phyloP scores from a whole-genome alignment of 139 green algal genomes.

The Ulvella scutata region DNA sequence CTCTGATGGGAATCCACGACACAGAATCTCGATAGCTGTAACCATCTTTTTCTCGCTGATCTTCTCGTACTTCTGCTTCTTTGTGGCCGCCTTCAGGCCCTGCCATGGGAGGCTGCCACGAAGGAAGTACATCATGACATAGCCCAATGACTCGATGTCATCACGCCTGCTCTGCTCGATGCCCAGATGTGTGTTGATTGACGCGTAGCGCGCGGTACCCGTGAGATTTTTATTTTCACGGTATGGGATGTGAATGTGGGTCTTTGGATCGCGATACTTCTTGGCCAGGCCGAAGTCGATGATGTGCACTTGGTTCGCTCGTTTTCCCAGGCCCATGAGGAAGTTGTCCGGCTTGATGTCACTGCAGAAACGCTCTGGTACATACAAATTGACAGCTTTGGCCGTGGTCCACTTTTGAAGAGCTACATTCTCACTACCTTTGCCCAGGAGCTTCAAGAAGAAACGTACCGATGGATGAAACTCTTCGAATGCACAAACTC shows the following conservation, averaged over 20 bases:
- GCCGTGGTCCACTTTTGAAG: too few species aligned
- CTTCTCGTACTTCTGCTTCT: conserved; percentile 99
- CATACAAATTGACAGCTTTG: background rate
- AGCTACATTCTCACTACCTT: too few species aligned
- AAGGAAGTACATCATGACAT: conserved; percentile 98
- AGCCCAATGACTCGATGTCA: conserved; percentile 58
- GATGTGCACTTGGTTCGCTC: conserved; percentile 70
- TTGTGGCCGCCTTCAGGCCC: conserved; percentile 92
- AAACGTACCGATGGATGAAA: conserved; percentile 93
- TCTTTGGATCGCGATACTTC: conserved; percentile 97
- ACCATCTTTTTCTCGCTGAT: conserved; percentile 99
- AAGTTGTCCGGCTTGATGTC: conserved; percentile 99
- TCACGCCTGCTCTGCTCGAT: conserved; percentile 86
- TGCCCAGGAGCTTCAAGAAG: conserved; percentile 79
- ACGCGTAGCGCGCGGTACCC: conserved; percentile 92
- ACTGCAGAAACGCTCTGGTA: background rate
- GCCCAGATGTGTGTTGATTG: conserved; percentile 96
- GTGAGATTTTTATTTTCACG: conserved; percentile 98
- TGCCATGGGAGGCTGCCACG: conserved; percentile 90
- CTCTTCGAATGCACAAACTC: conserved; percentile 94
- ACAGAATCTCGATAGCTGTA: conserved; percentile 93
- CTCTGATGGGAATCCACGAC: conserved; percentile 92
- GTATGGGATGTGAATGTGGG: conserved; percentile 97
- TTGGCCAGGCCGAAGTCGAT: conserved; percentile 71
- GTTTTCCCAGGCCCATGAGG: conserved; percentile 93